phyloP scores from a whole-genome alignment of 2,329 filamentous ascomycete species.

The Epichloe uncinata region DNA sequence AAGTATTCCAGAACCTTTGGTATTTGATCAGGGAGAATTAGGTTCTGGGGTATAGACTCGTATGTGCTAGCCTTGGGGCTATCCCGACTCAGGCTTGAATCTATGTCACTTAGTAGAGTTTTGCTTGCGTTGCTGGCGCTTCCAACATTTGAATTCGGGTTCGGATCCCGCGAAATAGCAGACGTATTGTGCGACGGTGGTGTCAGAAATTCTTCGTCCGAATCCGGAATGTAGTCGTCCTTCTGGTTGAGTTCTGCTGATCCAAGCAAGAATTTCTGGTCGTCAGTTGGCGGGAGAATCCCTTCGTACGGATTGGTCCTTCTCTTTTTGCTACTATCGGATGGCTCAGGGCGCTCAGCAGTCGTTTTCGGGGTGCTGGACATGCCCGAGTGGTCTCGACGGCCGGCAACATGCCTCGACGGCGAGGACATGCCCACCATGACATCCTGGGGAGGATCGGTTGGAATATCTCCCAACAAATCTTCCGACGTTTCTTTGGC shows the following conservation, averaged over 20 bases:
- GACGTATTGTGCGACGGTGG: slow-evolving; percentile 14
- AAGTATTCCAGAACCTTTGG: slow-evolving; percentile 18
- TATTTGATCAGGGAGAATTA: slow-evolving; percentile 12
- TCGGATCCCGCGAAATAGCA: background rate
- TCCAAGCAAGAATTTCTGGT: slow-evolving; percentile 6
- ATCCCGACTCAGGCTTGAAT: slow-evolving; percentile 2
- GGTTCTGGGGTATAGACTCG: background rate
- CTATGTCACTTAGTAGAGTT: background rate
- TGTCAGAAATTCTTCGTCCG: slow-evolving; percentile 40
- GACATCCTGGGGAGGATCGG: slow-evolving; percentile 8
- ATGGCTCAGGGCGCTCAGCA: slow-evolving; percentile 5
- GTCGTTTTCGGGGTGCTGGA: slow-evolving; percentile 6
- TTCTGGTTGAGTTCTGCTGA: background rate
- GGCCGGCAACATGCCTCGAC: slow-evolving; percentile 10
- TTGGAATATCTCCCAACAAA: background rate
- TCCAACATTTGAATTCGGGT: background rate
- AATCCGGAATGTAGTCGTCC: slow-evolving; percentile 36
- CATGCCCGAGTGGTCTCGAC: slow-evolving; percentile 1
- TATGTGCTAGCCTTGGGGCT: background rate
- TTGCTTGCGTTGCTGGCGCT: background rate
- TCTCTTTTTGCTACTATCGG: slow-evolving; percentile 7
- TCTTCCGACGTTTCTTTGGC: slow-evolving; percentile 5
- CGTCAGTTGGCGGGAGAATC: background rate
- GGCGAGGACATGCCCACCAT: slow-evolving; percentile 13
- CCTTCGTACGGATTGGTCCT: slow-evolving; percentile 6